Percentiles rank a stretch among this genome's conserved stretches.
These are phyloP conservation scores for Aureobasidium sp. DNA, from an alignment of 2,329 filamentous ascomycete species.

Conservation along the genomic window DNA sequence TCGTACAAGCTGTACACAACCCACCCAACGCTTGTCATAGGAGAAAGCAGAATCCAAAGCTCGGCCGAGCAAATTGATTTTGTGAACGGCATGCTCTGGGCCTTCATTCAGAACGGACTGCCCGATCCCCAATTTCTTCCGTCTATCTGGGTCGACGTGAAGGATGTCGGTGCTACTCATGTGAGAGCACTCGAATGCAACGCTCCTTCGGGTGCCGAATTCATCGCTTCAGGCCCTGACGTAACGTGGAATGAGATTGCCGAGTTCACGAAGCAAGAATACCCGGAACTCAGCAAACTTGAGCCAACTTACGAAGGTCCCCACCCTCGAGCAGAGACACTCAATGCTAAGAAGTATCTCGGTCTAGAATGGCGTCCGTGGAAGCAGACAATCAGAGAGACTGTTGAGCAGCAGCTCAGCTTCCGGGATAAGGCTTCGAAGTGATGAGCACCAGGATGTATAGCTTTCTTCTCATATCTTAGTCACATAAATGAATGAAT, in stretches of 20 bases:
- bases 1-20: slow-evolving; percentile 23
- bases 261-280: slow-evolving; percentile 19
- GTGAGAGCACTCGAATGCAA: slow-evolving; percentile 19
- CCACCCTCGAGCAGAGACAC: background rate
- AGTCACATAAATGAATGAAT: background rate
- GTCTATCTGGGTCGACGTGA: slow-evolving; percentile 21
- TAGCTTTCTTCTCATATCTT: background rate
- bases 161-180: slow-evolving; percentile 26
- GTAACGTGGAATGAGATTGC: slow-evolving; percentile 20
- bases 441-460: background rate
- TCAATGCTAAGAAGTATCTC: background rate
- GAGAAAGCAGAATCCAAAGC: slow-evolving; percentile 21
- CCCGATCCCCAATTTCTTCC: slow-evolving; percentile 16
- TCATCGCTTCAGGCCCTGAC: slow-evolving; percentile 10
- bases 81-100: slow-evolving; percentile 21
- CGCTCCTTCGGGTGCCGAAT: slow-evolving; percentile 17
- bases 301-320: background rate
- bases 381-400: background rate
- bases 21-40: slow-evolving; percentile 25
- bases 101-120: background rate
- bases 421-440: background rate
- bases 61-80: slow-evolving; percentile 18
- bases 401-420: background rate
- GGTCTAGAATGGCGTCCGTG: background rate
- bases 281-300: slow-evolving; percentile 18